Evolutionary conservation across 2,329 filamentous ascomycete genomes (phyloP), one percentile per base, ranked within the genome.

Genomic region (Chrysoporthe cubensis): DNA sequence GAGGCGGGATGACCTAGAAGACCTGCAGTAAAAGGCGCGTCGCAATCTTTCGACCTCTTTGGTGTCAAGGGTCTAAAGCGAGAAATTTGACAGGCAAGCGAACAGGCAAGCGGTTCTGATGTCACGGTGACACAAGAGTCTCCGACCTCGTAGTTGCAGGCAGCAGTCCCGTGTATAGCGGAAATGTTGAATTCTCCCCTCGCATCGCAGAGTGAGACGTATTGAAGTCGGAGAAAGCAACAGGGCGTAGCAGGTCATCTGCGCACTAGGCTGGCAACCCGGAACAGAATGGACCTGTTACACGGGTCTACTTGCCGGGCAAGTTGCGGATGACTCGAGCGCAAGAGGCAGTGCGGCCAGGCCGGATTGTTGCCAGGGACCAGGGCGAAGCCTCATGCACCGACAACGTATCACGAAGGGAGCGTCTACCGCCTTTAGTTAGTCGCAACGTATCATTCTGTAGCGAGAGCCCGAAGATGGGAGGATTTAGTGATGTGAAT

Each of bases 401-500:
- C 50, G 42, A 42, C 43, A 48, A 40, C 34, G 65, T 69, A 43
- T 48, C 59, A 67, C 65, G 8, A 34, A 21, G n/a, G 62, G 48
- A 48, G 43, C 34, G 62, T 62, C 65, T 69, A 54, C 65, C 43
- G 65, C 59, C 59, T 59, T 58, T 42, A 37, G 42, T 62, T 56
- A 59, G 44, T 69, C n/a, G 58, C 65, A 67, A 60, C 62, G 68
- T 65, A 18, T 59, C 62, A 60, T 67, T 60, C n/a, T 21, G 21
- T 50, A 46, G 21, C 44, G 44, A 18, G 43, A 32, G 40, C 43
- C 43, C 13, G 11, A 11, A 9, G 4, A 48, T 13, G 42, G 48
- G 46, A 18, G 40, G 11, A 57, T 42, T 52, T 32, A 40, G 37
- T 32, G 57, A 26, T 42, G n/a, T 60, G 57, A 26, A 6, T 16